phyloP scores from a whole-genome alignment of 495 filamentous ascomycete species.

The Tuber aestivum region DNA sequence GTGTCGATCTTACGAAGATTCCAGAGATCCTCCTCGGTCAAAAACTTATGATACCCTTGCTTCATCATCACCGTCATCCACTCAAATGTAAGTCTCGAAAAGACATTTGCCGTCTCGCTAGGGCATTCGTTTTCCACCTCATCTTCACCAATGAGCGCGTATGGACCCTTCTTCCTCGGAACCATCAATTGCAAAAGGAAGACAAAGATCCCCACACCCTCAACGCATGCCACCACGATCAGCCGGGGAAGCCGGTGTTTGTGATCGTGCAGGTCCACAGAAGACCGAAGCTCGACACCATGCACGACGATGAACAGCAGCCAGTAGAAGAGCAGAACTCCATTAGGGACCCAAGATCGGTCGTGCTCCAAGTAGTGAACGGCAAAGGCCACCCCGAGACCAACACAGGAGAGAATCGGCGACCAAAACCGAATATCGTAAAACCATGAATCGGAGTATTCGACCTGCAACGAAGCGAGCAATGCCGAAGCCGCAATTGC shows the following conservation, averaged over 20 bases:
- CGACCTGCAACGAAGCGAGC: slow-evolving; percentile 68
- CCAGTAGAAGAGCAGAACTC: slow-evolving; percentile 95
- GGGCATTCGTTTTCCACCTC: slow-evolving; percentile 78
- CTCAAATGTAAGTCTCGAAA: slow-evolving; percentile 87
- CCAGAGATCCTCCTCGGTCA: slow-evolving; percentile 97
- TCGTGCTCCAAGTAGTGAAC: slow-evolving; percentile 91
- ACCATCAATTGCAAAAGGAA: slow-evolving; percentile 85
- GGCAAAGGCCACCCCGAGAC: slow-evolving; percentile 69
- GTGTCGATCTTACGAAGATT: slow-evolving; percentile 75
- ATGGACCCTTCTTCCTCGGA: slow-evolving; percentile 77
- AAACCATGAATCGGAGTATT: slow-evolving; percentile 62
- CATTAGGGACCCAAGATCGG: slow-evolving; percentile 81
- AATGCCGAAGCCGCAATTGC: slow-evolving; percentile 63
- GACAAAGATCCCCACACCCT: slow-evolving; percentile 65
- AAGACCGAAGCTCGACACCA: slow-evolving; percentile 79
- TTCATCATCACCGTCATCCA: slow-evolving; percentile 99
- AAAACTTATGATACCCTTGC: slow-evolving; percentile 80
- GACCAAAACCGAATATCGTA: slow-evolving; percentile 89
- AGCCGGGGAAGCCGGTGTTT: slow-evolving; percentile 66
- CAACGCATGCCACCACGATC: slow-evolving; percentile 64
- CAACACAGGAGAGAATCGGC: slow-evolving; percentile 67
- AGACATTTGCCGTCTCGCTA: slow-evolving; percentile 86
- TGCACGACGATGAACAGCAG: slow-evolving; percentile 75
- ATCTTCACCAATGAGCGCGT: slow-evolving; percentile 74
- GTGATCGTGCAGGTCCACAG: slow-evolving; percentile 70